These are phyloP conservation scores for Xylariaceae sp. DNA, from an alignment of 2,329 filamentous ascomycete species.

Conservation along the genomic window DNA sequence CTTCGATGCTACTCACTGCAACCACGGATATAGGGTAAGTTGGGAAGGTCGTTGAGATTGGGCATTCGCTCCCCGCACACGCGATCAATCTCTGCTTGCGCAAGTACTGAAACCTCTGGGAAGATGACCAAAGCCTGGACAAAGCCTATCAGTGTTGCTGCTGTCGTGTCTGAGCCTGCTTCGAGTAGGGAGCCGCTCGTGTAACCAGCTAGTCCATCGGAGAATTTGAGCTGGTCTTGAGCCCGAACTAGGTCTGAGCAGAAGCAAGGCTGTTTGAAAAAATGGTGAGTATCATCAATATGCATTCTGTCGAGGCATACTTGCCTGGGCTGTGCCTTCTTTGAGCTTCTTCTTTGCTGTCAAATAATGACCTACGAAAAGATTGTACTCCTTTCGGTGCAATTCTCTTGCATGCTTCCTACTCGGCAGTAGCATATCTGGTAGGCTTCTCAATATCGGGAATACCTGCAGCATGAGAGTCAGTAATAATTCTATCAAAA, in stretches of 20 bases:
- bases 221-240: constrained; percentile 29
- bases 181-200: constrained; percentile 23
- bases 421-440: constrained; percentile 36
- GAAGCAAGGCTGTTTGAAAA: constrained; percentile 21
- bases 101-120: constrained; percentile 26
- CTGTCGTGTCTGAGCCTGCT: constrained; percentile 35
- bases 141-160: constrained; percentile 31
- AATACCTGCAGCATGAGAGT: constrained; percentile 30
- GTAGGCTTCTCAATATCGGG: constrained; percentile 39
- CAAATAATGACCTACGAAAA: constrained; percentile 38
- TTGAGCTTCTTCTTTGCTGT: constrained; percentile 31
- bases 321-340: constrained; percentile 21
- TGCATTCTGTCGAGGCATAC: neutral
- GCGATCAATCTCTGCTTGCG: constrained; percentile 31
- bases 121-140: constrained; percentile 36
- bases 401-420: constrained; percentile 35
- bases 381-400: constrained; percentile 37
- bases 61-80: constrained; percentile 41
- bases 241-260: constrained; percentile 22
- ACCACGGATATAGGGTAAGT: constrained; percentile 41
- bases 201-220: constrained; percentile 30
- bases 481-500: too few species aligned
- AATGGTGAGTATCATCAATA: constrained; percentile 1
- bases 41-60: constrained; percentile 33
- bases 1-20: too few species aligned